Base-by-base conservation (phyloP, 495 filamentous ascomycete species). In the Neurospora sp. region DNA sequence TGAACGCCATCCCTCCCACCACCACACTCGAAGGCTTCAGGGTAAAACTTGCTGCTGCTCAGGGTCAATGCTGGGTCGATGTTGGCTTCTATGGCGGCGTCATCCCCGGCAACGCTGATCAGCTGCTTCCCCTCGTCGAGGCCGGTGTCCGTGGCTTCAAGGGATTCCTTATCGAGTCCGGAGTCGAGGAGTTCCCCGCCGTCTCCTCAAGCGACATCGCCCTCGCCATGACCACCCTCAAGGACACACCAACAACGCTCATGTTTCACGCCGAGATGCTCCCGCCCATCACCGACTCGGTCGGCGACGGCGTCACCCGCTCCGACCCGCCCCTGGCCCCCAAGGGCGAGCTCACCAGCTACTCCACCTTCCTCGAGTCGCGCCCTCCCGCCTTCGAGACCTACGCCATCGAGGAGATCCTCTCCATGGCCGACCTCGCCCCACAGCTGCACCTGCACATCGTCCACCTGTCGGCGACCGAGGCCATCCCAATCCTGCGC, bases 251-350 rank as follows among this genome's bases (percentile, higher is more conserved):
- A 61, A 99, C 96, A 18, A 95, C 93, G 0, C 85, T 98, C 59
- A 98, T 99, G 95, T 99, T 99, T 83, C 96, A 99, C 78, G 96
- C 96, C 22, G 96, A 99, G 82, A 98, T 97, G 94, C 90, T 97
- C 27, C 96, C 96, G 3, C 94, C 95, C 4, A 91, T 94, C 73
- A 84, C 92, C 59, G 89, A 89, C 74, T 94, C 93, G 0, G 91
- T 94, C 12, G 92, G 93, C 59, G 93, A 96, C 78, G 88, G 88
- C 18, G 91, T 92, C 14, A 92, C 93, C 76, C 82, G 79, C 61
- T 93, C 93, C 0, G 83, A 87, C 0, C 90, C 94, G 39, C 94
- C 94, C 9, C 81, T 90, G 16, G 89, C 86, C 18, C 94, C 93
- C 0, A 85, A 86, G 70, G 95, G 95, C 3, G 89, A 91, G n/a